Evolutionary conservation across 257 asterid species (phyloP).

Genomic region (Solanum commersonii): DNA sequence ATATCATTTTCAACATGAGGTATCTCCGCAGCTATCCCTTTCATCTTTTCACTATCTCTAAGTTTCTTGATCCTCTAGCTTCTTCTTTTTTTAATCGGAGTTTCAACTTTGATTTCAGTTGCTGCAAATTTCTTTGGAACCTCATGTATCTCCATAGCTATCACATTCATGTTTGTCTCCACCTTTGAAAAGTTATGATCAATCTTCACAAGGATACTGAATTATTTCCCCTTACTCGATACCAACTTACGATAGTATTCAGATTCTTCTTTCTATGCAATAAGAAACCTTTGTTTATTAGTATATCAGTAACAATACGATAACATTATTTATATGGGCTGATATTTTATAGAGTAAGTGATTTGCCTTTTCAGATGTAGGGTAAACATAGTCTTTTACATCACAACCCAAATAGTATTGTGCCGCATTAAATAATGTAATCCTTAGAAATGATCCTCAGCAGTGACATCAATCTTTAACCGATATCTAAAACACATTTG

Average conservation of each 20-base stretch:
- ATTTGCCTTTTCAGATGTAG: not conserved
- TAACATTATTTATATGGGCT: too few species aligned
- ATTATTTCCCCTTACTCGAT: not conserved
- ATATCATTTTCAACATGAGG: too few species aligned
- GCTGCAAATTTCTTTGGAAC: not conserved
- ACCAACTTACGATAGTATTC: not conserved
- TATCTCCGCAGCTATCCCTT: too few species aligned
- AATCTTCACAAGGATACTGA: not conserved
- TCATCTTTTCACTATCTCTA: too few species aligned
- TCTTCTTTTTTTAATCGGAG: not conserved
- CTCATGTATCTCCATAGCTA: not conserved
- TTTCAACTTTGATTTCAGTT: not conserved
- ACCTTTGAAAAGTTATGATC: not conserved
- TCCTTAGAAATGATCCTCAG: not conserved
- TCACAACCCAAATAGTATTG: not conserved
- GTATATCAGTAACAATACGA: too few species aligned
- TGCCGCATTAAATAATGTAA: not conserved
- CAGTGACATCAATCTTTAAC: not conserved
- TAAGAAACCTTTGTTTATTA: too few species aligned
- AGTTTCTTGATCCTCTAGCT: not conserved
- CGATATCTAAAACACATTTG: not conserved
- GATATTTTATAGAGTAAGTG: too few species aligned
- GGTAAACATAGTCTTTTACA: not conserved
- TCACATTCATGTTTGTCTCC: not conserved
- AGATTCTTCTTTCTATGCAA: too few species aligned